These are phyloP conservation scores for Leonotis leonurus DNA, from an alignment of 257 asterid genomes.

Conservation along the genomic window DNA sequence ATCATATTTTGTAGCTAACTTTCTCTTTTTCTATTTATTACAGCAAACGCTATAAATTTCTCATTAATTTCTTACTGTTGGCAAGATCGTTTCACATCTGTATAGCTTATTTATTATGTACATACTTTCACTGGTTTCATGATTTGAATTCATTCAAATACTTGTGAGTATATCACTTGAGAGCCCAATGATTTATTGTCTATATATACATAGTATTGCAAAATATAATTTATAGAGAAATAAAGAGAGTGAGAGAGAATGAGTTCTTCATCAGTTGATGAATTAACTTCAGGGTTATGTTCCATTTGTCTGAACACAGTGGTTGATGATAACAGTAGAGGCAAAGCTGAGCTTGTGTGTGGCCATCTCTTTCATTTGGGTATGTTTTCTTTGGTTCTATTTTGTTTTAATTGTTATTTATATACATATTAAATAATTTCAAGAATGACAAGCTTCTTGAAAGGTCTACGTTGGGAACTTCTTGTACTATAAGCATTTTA, in stretches of 20 bases:
- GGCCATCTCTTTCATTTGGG: constrained; percentile 10
- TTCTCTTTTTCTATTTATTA: background rate
- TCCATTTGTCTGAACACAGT: background rate
- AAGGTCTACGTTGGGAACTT: too few species aligned
- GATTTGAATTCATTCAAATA: background rate
- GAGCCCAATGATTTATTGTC: background rate
- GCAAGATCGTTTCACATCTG: background rate
- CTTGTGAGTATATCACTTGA: background rate
- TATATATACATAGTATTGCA: background rate
- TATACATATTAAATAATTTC: background rate
- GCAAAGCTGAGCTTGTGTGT: constrained; percentile 9
- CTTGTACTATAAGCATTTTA: too few species aligned
- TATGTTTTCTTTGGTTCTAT: background rate
- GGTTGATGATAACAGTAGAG: background rate
- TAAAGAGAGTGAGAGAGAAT: background rate
- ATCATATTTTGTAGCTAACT: background rate
- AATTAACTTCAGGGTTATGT: background rate
- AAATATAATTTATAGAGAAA: background rate
- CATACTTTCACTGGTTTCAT: background rate
- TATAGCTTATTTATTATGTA: background rate
- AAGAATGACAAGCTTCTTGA: background rate
- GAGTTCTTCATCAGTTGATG: background rate
- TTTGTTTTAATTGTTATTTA: background rate
- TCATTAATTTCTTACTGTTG: background rate
- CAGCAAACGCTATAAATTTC: background rate